These are phyloP conservation scores for Podaxis carcinomalis DNA, from an alignment of 768 basidiomycete species.

Conservation along the genomic window DNA sequence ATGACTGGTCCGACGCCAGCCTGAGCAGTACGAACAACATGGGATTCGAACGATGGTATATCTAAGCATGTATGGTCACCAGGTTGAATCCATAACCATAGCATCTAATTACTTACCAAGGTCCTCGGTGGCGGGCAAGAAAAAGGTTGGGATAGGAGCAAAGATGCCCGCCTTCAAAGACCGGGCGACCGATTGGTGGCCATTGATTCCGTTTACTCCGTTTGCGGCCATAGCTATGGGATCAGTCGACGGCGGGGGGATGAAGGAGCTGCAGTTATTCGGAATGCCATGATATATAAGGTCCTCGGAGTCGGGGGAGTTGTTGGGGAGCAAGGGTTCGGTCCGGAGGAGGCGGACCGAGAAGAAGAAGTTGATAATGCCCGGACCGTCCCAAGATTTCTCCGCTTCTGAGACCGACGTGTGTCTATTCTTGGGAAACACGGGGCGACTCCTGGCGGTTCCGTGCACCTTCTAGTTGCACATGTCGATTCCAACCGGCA, in stretches of 20 bases:
- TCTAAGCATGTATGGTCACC: slow-evolving; percentile 32
- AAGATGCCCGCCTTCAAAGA: slow-evolving; percentile 73
- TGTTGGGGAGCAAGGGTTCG: slow-evolving; percentile 11
- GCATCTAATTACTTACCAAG: slow-evolving; percentile 52
- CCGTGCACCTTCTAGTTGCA: background rate
- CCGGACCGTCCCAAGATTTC: slow-evolving; percentile 20
- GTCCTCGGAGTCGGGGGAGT: background rate
- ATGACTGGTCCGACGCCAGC: slow-evolving; percentile 72
- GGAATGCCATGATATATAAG: slow-evolving; percentile 13
- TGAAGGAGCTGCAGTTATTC: slow-evolving; percentile 13
- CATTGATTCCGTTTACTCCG: slow-evolving; percentile 29
- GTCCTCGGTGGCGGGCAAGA: slow-evolving; percentile 70
- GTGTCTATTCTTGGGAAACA: background rate
- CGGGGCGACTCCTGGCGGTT: background rate
- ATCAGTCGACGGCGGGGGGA: slow-evolving; percentile 14
- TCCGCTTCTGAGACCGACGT: background rate
- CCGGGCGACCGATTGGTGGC: slow-evolving; percentile 33
- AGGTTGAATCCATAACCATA: background rate
- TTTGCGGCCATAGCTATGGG: slow-evolving; percentile 36
- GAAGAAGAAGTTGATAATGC: slow-evolving; percentile 9
- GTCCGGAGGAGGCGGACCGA: slow-evolving; percentile 24
- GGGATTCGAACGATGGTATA: slow-evolving; percentile 60
- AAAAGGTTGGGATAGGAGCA: slow-evolving; percentile 87
- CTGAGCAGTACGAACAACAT: slow-evolving; percentile 58
- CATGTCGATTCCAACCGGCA: background rate